Evolutionary conservation across 106 monocot species (phyloP).

Genomic region (Allium cepa): DNA sequence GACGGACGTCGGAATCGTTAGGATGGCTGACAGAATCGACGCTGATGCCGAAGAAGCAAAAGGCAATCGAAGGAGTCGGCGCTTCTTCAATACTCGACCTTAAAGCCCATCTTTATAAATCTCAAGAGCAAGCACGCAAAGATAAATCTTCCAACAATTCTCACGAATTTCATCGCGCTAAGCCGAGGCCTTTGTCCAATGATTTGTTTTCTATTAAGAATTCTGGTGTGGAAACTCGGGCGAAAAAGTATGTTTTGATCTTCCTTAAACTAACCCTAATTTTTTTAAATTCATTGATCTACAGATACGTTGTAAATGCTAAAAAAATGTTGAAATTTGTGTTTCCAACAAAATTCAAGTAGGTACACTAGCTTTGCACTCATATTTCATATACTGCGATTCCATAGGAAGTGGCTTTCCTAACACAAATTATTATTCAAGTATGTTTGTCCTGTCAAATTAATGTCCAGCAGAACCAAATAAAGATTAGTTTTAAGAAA

Average conservation of each 20-base stretch:
- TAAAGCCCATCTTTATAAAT: conserved; percentile 91
- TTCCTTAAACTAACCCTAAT: too few relatives aligned
- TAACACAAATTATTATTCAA: too few relatives aligned
- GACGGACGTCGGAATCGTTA: conserved; percentile 49
- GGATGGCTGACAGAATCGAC: conserved; percentile 98
- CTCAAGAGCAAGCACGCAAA: conserved; percentile 77
- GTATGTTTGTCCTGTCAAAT: too few relatives aligned
- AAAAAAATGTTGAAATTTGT: too few relatives aligned
- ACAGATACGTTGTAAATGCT: too few relatives aligned
- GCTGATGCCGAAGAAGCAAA: conserved; percentile 94
- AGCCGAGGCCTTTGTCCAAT: conserved; percentile 19
- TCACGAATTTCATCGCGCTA: conserved; percentile 37
- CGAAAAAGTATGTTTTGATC: conserved; percentile 25
- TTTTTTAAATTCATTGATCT: too few relatives aligned
- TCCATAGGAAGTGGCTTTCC: too few relatives aligned
- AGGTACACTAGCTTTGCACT: too few relatives aligned
- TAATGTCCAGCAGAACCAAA: too few relatives aligned
- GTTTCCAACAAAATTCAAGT: too few relatives aligned
- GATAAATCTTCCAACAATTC: conserved; percentile 24
- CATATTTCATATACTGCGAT: too few relatives aligned
- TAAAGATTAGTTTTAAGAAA: too few relatives aligned
- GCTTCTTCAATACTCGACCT: conserved; percentile 89
- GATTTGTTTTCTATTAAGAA: conserved; percentile 61
- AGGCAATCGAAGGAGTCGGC: conserved; percentile 88
- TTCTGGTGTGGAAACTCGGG: conserved; percentile 67